Evolutionary conservation across 2,329 filamentous ascomycete species (phyloP).

Genomic region (Trichoderma koningiopsis): DNA sequence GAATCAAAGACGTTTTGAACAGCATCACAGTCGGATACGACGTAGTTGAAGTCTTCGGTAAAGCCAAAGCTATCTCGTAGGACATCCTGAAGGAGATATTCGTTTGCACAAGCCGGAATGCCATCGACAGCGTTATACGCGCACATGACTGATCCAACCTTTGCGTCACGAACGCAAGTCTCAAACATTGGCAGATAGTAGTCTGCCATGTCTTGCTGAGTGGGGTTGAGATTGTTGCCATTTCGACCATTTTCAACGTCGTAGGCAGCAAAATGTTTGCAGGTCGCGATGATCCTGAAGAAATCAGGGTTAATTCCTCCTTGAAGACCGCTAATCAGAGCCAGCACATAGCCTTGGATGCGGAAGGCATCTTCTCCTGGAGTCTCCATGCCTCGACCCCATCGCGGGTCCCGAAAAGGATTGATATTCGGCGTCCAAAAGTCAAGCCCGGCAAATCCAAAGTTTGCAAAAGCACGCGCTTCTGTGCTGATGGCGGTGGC

Average conservation of each 20-base stretch:
- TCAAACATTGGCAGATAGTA: slow-evolving; percentile 70
- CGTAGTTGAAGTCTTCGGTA: slow-evolving; percentile 60
- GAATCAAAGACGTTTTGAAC: slow-evolving; percentile 57
- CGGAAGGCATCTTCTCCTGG: slow-evolving; percentile 59
- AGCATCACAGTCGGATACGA: slow-evolving; percentile 68
- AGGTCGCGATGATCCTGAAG: slow-evolving; percentile 53
- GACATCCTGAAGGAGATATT: slow-evolving; percentile 63
- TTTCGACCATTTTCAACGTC: slow-evolving; percentile 56
- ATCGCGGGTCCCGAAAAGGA: slow-evolving; percentile 63
- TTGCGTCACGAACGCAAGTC: slow-evolving; percentile 60
- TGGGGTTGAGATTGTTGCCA: slow-evolving; percentile 59
- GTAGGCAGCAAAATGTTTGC: slow-evolving; percentile 63
- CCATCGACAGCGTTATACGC: slow-evolving; percentile 68
- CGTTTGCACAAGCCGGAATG: slow-evolving; percentile 63
- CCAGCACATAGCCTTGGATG: slow-evolving; percentile 53
- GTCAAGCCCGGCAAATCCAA: slow-evolving; percentile 55
- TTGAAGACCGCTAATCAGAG: slow-evolving; percentile 57
- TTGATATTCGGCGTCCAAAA: slow-evolving; percentile 71
- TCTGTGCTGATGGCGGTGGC: slow-evolving; percentile 60
- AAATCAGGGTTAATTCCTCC: slow-evolving; percentile 29
- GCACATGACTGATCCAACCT: slow-evolving; percentile 63
- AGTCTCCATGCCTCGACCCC: slow-evolving; percentile 64
- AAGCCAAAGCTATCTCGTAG: slow-evolving; percentile 68
- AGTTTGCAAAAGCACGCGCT: slow-evolving; percentile 66
- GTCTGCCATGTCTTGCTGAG: slow-evolving; percentile 64